Base-by-base conservation (phyloP, 2,329 filamentous ascomycete species). In the Aspergillus tamarii region DNA sequence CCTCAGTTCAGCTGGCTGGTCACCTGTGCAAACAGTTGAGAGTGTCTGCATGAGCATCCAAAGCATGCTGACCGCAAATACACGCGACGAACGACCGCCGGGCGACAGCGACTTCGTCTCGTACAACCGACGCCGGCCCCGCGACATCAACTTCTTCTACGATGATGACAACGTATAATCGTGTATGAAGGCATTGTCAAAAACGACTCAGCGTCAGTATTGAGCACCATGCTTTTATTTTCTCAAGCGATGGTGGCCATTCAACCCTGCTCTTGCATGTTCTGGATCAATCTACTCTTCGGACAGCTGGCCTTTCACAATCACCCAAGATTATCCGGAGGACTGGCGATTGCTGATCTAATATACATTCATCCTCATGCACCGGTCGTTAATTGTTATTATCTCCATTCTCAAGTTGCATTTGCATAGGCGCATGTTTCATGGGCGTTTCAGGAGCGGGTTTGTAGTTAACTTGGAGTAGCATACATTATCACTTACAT, bases 1-100 rank as follows among this genome's bases (percentile, higher is more conserved):
- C 1, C 88, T 99, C 10, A 93, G 93, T 59, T 84, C 87, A 11
- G 89, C 93, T 67, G 95, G 95, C 62, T 99, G 95, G 95, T 95
- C 91, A 55, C 95, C 95, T 0, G 94, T 99, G 0, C 95, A 99
- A 76, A 97, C 94, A 64, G 95, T 97, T 10, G 94, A 98, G 82
- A 96, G 91, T 73, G 89, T 99, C 30, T 97, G 93, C 82, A 95
- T 99, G 87, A 96, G 93, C 78, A 87, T 99, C 60, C 95, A 99
- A 81, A 97, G 93, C 82, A 99, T 99, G 95, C 81, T 99, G 74
- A 97, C 95, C 1, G 93, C 94, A 65, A 99, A 99, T 77, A 90
- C 88, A 12, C 94, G 94, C 81, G 90, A 94, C 73, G 94, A 98
- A 80, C 85, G 95, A 39, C 95, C 95, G 0, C 90, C 91, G 0